phyloP scores from a whole-genome alignment of 805 yeast species.

The Wickerhamomyces subpelliculosus region DNA sequence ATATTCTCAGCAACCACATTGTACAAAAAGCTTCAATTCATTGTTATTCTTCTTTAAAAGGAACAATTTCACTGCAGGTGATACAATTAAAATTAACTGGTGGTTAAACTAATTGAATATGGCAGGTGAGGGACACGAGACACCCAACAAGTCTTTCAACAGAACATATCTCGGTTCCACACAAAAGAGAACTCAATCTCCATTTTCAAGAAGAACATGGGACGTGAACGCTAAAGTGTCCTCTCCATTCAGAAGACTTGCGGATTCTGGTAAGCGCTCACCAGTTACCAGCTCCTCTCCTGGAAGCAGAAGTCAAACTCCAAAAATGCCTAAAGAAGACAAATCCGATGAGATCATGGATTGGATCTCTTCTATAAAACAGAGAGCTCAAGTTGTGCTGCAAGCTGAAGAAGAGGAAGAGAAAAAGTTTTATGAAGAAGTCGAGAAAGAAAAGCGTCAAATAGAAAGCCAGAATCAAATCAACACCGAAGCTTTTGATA shows the following conservation, averaged over 20 bases:
- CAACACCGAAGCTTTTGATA: slow-evolving; percentile 18
- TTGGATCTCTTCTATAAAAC: slow-evolving; percentile 30
- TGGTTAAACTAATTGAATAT: too few relatives aligned
- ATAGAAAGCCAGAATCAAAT: slow-evolving; percentile 17
- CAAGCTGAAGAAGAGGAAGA: slow-evolving; percentile 29
- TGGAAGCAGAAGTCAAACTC: not conserved
- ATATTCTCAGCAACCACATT: too few relatives aligned
- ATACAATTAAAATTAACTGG: too few relatives aligned
- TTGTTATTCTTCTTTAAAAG: too few relatives aligned
- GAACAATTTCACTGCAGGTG: too few relatives aligned
- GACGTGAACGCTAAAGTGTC: slow-evolving; percentile 10
- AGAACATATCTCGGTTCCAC: not conserved
- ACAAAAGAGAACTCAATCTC: slow-evolving; percentile 10
- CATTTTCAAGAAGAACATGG: slow-evolving; percentile 18
- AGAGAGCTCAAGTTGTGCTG: slow-evolving; percentile 25
- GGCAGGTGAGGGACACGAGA: not conserved
- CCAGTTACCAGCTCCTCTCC: not conserved
- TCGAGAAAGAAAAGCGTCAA: slow-evolving; percentile 24
- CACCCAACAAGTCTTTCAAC: not conserved
- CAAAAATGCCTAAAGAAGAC: not conserved
- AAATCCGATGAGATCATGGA: slow-evolving; percentile 16
- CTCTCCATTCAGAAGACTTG: slow-evolving; percentile 20
- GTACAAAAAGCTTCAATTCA: too few relatives aligned
- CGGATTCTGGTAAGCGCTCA: not conserved
- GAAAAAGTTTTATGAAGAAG: slow-evolving; percentile 25